Evolutionary conservation across 306 rosid genomes (phyloP).

Genomic region (Acacia crassicarpa): DNA sequence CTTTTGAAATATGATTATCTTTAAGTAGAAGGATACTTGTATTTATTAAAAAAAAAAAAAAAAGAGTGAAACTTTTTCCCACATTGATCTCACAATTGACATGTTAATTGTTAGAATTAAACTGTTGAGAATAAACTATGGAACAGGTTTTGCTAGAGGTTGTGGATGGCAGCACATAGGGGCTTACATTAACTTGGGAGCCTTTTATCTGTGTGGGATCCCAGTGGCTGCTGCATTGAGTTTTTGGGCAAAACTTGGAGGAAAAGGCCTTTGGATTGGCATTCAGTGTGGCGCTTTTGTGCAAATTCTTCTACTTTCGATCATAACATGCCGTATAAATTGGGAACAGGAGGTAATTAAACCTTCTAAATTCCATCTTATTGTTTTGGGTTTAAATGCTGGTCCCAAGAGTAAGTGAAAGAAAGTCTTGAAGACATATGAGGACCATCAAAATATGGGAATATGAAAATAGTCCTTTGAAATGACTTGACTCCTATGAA

Average conservation of each 20-base stretch:
- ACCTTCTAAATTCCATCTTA: background rate
- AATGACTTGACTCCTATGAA: too few relatives aligned
- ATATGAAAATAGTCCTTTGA: background rate
- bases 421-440: background rate
- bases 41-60: too few relatives aligned
- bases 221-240: slow-evolving; percentile 48
- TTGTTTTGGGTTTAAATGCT: background rate
- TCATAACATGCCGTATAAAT: slow-evolving; percentile 36
- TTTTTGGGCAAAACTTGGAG: slow-evolving; percentile 35
- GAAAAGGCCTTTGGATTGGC: slow-evolving; percentile 47
- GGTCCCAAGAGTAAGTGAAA: background rate
- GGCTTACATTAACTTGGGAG: slow-evolving; percentile 56
- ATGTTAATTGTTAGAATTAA: background rate
- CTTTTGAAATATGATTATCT: too few relatives aligned
- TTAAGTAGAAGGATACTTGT: too few relatives aligned
- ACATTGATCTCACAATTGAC: background rate
- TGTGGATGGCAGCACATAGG: slow-evolving; percentile 63
- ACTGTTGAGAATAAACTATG: background rate
- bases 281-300: slow-evolving; percentile 47
- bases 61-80: background rate
- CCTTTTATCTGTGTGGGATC: slow-evolving; percentile 25
- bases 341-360: slow-evolving; percentile 46
- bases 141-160: slow-evolving; percentile 57
- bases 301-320: slow-evolving; percentile 33
- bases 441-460: background rate